phyloP scores from a whole-genome alignment of 129 eudicot genomes.

The Ambrosia artemisiifolia region DNA sequence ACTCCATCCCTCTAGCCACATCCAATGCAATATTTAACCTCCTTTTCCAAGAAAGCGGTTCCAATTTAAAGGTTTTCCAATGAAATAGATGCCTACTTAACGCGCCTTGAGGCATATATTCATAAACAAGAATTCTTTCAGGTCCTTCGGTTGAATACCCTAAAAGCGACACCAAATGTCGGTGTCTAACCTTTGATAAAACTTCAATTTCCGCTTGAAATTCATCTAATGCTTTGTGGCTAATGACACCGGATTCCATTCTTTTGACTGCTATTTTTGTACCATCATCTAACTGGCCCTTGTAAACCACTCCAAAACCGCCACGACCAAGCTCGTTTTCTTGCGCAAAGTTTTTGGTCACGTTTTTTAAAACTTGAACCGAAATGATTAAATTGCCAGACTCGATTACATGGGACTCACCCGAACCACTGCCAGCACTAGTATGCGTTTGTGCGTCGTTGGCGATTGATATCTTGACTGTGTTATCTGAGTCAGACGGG shows the following conservation, averaged over 20 bases:
- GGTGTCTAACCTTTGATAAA: conserved; percentile 69
- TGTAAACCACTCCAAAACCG: conserved; percentile 74
- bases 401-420: conserved; percentile 41
- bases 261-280: conserved; percentile 69
- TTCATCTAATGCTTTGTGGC: conserved; percentile 65
- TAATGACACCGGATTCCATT: conserved; percentile 58
- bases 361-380: conserved; percentile 55
- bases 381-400: conserved; percentile 47
- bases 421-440: conserved; percentile 24
- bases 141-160: conserved; percentile 69
- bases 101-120: conserved; percentile 76
- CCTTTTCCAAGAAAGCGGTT: conserved; percentile 94
- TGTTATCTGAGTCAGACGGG: conserved; percentile 36
- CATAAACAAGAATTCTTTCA: conserved; percentile 72
- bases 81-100: conserved; percentile 61
- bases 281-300: conserved; percentile 67
- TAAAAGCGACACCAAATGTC: conserved; percentile 61
- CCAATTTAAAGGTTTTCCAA: conserved; percentile 62
- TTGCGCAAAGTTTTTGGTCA: conserved; percentile 52
- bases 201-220: conserved; percentile 71
- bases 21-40: conserved; percentile 91
- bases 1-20: conserved; percentile 98
- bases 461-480: conserved; percentile 48
- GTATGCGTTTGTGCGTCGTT: conserved; percentile 23
- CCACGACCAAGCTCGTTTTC: conserved; percentile 78